Conservation (phyloP, 345 rosid genomes). For the Leavenworthia alabamica region DNA sequence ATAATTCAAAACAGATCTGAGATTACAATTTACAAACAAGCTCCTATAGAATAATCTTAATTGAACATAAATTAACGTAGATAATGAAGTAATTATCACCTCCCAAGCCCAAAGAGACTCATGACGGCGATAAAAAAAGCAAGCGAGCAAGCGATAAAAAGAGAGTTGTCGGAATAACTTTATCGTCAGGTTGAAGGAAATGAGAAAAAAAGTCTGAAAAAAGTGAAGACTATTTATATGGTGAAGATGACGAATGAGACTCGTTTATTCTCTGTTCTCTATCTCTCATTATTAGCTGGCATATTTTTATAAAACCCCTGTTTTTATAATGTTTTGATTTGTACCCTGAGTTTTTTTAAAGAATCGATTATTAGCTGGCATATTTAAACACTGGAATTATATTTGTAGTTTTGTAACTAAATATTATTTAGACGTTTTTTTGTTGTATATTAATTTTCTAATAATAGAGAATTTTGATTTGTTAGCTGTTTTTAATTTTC, state of each 20-base stretch:
- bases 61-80: background rate
- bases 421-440: too few species aligned
- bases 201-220: conserved; percentile 5
- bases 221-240: conserved; percentile 17
- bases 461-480: too few species aligned
- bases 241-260: conserved; percentile 14
- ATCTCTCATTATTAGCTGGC: conserved; percentile 26
- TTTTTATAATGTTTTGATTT: background rate
- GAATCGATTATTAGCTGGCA: too few species aligned
- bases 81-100: conserved; percentile 7
- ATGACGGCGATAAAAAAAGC: conserved; percentile 7
- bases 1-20: conserved; percentile 20
- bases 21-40: conserved; percentile 12
- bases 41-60: background rate
- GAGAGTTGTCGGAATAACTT: conserved; percentile 1
- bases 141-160: background rate
- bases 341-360: background rate
- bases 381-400: too few species aligned
- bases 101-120: conserved; percentile 29
- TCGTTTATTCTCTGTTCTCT: conserved; percentile 15
- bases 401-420: too few species aligned
- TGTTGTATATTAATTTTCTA: too few species aligned
- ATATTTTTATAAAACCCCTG: conserved; percentile 2
- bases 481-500: too few species aligned
- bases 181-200: conserved; percentile 7